Base-by-base conservation (phyloP, 140 eudicot genomes). In the Bidens hawaiensis region DNA sequence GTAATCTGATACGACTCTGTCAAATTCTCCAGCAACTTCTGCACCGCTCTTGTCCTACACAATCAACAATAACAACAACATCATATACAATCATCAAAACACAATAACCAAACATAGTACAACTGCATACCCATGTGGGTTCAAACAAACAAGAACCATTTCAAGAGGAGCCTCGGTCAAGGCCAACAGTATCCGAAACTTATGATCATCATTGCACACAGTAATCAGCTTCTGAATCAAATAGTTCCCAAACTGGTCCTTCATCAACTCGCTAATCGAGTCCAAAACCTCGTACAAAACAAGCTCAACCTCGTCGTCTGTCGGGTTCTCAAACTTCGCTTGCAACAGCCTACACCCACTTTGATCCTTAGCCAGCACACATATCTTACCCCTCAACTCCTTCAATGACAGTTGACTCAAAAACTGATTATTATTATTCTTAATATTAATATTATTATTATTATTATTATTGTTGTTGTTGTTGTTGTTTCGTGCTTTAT, bases 181-280 rank as follows among this genome's bases (percentile, higher is more conserved):
- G 19, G 87, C 69, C 41, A 36, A 41, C 66, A 88, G 69, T 8
- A 88, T 76, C 73, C 73, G 51, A 16, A 79, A 71, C 70, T 82
- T 88, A 71, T 84, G 94, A 40, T 81, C 81, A 71, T 84, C 96
- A 71, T 71, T 67, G 50, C 89, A 88, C 4, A 78, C 77, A 9
- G 17, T 51, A 33, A 81, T 71, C 4, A 88, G 87, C 80, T 84
- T 84, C 72, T 74, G 82, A 17, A 84, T 46, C 22, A 88, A 41
- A 40, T 74, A 62, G 47, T 77, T 75, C 31, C 85, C 96, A 53
- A 74, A 84, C 26, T 84, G 87, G 33, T 79, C 73, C 62, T 56
- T 84, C 87, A 88, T 79, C 45, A 84, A 48, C 41, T 84, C 89
- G 13, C 19, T 64, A 22, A 81, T 58, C 65, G 25, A 36, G 3